These are phyloP conservation scores for Ambrosia hybrid DNA, from an alignment of 140 eudicot species.

Conservation along the genomic window DNA sequence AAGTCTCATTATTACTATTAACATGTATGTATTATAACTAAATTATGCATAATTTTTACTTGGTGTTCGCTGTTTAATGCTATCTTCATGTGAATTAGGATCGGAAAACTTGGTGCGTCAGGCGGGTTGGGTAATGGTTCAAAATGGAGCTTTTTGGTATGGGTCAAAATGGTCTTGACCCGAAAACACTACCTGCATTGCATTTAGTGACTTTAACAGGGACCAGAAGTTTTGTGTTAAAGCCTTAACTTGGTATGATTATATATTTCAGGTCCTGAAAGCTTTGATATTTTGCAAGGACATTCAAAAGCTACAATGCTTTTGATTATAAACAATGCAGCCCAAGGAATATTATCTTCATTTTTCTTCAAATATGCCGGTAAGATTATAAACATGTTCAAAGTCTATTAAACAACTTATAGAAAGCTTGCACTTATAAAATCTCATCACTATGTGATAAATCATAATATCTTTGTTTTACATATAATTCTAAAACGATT, in stretches of 20 bases:
- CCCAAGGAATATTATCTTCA: slow-evolving; percentile 95
- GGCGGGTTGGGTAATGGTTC: too few relatives aligned
- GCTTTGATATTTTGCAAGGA: slow-evolving; percentile 84
- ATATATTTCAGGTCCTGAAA: slow-evolving; percentile 73
- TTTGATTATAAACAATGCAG: slow-evolving; percentile 91
- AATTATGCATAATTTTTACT: too few relatives aligned
- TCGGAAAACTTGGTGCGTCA: too few relatives aligned
- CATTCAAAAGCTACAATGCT: slow-evolving; percentile 95
- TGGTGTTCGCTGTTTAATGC: too few relatives aligned
- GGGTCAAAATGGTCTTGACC: too few relatives aligned
- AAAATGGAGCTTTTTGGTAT: too few relatives aligned
- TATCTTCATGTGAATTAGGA: too few relatives aligned
- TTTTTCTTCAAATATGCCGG: slow-evolving; percentile 99
- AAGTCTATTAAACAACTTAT: not conserved
- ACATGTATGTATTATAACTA: not conserved
- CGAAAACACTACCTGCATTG: too few relatives aligned
- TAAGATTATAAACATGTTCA: slow-evolving; percentile 28
- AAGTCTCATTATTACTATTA: too few relatives aligned
- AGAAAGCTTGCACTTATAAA: not conserved
- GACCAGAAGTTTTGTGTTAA: not conserved
- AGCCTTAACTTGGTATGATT: not conserved
- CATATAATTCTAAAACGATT: slow-evolving; percentile 16
- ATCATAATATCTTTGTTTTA: not conserved
- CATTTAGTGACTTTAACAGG: too few relatives aligned
- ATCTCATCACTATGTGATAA: not conserved